Conservation (phyloP, 2,329 filamentous ascomycete genomes). For the Phaeoacremonium minimum region DNA sequence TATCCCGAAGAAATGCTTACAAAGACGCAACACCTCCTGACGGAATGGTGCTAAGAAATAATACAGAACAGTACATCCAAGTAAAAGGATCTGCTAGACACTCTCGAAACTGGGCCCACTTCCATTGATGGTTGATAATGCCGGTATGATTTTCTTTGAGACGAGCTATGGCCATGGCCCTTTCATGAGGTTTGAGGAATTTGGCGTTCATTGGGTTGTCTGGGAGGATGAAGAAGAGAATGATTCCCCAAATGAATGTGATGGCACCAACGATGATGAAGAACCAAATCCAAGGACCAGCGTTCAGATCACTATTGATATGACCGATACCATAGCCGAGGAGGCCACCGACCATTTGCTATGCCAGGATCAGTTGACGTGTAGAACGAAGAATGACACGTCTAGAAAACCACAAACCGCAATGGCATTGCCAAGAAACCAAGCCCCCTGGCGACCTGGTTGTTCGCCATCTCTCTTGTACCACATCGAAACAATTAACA, state of each 20-base stretch:
- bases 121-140: constrained; percentile 17
- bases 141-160: constrained; percentile 22
- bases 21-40: constrained; percentile 28
- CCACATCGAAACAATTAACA: neutral
- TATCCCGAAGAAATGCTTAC: no score
- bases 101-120: constrained; percentile 18
- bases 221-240: constrained; percentile 3
- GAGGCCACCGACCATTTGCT: constrained; percentile 12
- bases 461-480: constrained; percentile 5
- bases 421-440: constrained; percentile 1
- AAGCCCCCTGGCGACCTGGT: constrained; percentile 2
- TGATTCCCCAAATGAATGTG: constrained; percentile 18
- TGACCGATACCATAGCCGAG: constrained; percentile 25
- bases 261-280: constrained; percentile 23
- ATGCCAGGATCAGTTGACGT: neutral
- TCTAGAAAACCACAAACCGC: neutral
- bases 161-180: constrained; percentile 16
- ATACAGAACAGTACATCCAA: constrained; percentile 20
- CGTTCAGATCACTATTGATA: constrained; percentile 12
- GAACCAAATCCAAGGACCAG: constrained; percentile 21
- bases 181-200: constrained; percentile 11
- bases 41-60: constrained; percentile 21
- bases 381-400: neutral
- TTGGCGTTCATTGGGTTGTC: constrained; percentile 2
- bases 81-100: constrained; percentile 20